These are phyloP conservation scores for Leptoxyphium fumago DNA, from an alignment of 2,329 filamentous ascomycete species.

Conservation along the genomic window DNA sequence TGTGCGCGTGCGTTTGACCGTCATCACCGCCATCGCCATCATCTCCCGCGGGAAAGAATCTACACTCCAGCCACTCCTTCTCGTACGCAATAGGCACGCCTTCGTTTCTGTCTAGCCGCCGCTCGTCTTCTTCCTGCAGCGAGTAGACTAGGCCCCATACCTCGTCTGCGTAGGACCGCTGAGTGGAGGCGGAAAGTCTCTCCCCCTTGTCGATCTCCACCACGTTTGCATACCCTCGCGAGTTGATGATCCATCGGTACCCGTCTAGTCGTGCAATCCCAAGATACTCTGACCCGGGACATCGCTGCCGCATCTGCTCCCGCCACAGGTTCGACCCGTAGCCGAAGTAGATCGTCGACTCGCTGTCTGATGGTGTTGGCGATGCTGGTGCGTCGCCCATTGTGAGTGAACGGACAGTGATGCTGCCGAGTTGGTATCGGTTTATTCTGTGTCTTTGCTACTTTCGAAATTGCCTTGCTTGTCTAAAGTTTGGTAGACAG, in stretches of 20 bases:
- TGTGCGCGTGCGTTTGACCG: neutral
- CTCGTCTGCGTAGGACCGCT: constrained; percentile 19
- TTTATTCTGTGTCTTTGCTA: no score
- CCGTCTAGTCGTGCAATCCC: constrained; percentile 42
- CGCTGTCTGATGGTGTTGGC: neutral
- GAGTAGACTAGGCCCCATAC: constrained; percentile 46
- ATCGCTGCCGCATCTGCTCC: constrained; percentile 49
- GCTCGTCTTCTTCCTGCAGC: constrained; percentile 37
- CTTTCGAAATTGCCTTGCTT: no score
- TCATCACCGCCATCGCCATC: constrained; percentile 7
- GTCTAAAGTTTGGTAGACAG: no score
- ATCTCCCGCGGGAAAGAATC: constrained; percentile 25
- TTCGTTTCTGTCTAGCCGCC: constrained; percentile 40
- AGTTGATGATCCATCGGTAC: constrained; percentile 53
- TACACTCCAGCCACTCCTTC: constrained; percentile 34
- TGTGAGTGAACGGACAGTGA: neutral
- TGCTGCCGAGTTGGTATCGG: no score
- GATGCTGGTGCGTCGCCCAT: neutral
- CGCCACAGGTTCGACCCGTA: constrained; percentile 58
- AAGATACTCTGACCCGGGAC: constrained; percentile 39
- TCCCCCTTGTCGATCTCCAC: constrained; percentile 20
- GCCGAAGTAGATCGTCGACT: constrained; percentile 46
- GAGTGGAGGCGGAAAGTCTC: neutral
- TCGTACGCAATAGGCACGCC: constrained; percentile 48
- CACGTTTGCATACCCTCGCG: constrained; percentile 55